phyloP scores from a whole-genome alignment of 306 rosid species.

The Malus sylvestris region DNA sequence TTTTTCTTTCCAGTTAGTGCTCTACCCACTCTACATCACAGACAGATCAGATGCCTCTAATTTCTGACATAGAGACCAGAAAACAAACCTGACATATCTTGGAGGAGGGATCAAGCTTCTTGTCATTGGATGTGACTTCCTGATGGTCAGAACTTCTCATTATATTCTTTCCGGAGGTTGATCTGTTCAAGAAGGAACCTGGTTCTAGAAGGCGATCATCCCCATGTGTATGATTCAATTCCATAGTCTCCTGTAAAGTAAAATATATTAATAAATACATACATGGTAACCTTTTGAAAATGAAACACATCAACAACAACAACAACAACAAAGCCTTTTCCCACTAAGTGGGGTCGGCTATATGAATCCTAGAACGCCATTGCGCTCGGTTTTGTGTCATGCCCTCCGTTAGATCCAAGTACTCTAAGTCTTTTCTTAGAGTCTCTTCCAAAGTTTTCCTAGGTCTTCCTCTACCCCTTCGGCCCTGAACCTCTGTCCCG shows the following conservation, averaged over 20 bases:
- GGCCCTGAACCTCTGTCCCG: too few species aligned
- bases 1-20: not conserved
- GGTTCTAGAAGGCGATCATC: conserved; percentile 12
- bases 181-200: conserved; percentile 24
- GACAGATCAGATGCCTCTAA: not conserved
- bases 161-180: conserved; percentile 17
- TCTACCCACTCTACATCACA: not conserved
- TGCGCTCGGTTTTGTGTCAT: too few species aligned
- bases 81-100: conserved; percentile 28
- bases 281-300: not conserved
- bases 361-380: too few species aligned
- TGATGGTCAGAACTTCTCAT: conserved; percentile 16
- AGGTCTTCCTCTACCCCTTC: too few species aligned
- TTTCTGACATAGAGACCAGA: not conserved
- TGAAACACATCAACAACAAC: too few species aligned
- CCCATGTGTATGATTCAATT: conserved; percentile 25
- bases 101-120: conserved; percentile 17
- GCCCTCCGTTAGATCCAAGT: too few species aligned
- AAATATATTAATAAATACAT: conserved; percentile 11
- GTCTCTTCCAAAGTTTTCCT: too few species aligned
- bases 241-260: conserved; percentile 22
- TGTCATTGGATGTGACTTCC: conserved; percentile 22
- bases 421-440: too few species aligned
- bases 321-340: too few species aligned
- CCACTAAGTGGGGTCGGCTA: too few species aligned